These are phyloP conservation scores for Talaromyces ruber DNA, from an alignment of 495 filamentous ascomycete genomes.

Conservation along the genomic window DNA sequence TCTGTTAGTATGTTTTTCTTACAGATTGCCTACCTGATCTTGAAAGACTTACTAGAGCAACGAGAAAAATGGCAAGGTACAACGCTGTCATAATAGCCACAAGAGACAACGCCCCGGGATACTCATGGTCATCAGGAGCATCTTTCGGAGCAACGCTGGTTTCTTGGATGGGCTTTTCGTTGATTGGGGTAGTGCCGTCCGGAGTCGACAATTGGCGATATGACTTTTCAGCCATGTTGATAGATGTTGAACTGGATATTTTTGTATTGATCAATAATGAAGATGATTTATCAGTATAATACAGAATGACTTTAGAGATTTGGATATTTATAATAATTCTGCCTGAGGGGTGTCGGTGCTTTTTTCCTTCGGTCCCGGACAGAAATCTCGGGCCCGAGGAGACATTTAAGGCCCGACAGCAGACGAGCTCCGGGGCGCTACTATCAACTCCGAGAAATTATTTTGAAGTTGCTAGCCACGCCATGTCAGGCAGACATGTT, in stretches of 20 bases:
- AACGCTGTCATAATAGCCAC: constrained; percentile 18
- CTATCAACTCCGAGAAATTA: background rate
- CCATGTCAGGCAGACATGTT: background rate
- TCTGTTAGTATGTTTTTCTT: background rate
- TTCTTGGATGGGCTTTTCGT: background rate
- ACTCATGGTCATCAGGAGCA: constrained; percentile 10
- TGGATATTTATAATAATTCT: background rate
- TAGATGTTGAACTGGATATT: background rate
- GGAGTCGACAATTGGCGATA: background rate
- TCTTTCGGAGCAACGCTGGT: background rate
- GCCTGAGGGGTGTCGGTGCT: background rate
- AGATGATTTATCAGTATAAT: background rate
- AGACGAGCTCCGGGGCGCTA: background rate
- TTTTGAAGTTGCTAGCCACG: background rate
- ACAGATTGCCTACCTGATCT: background rate
- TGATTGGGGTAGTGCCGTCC: background rate
- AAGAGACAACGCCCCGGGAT: constrained; percentile 10
- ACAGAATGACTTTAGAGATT: background rate
- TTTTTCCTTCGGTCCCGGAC: background rate
- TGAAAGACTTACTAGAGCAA: constrained; percentile 18
- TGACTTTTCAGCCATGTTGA: background rate
- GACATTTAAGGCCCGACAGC: background rate
- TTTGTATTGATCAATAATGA: background rate
- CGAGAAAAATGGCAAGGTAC: constrained; percentile 25
- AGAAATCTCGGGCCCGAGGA: background rate